Conservation (phyloP, 495 filamentous ascomycete genomes). For the Penicillium simplicissimum region DNA sequence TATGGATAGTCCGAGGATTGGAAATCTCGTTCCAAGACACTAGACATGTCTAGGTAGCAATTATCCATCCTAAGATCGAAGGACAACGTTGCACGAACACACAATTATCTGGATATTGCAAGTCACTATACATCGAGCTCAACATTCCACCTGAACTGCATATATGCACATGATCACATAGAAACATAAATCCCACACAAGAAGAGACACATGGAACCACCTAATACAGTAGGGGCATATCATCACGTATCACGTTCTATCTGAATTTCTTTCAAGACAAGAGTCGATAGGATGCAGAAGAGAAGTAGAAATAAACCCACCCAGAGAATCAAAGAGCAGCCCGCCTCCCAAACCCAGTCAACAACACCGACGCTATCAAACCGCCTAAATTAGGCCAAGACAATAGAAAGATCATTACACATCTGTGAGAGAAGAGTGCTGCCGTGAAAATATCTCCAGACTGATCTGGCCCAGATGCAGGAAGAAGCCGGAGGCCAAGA, state of each 20-base stretch:
- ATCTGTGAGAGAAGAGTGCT: not conserved
- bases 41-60: too few relatives aligned
- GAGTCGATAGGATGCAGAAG: not conserved
- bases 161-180: not conserved
- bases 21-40: not conserved
- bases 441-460: not conserved
- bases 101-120: not conserved
- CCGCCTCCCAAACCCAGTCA: not conserved
- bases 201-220: too few relatives aligned
- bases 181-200: not conserved
- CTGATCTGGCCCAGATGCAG: not conserved
- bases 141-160: not conserved
- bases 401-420: not conserved
- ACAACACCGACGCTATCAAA: conserved; percentile 4
- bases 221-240: not conserved
- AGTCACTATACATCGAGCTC: not conserved
- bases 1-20: too few relatives aligned
- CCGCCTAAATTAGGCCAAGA: not conserved
- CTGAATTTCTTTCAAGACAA: not conserved
- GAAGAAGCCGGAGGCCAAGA: not conserved
- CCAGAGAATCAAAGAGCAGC: not conserved
- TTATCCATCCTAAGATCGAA: too few relatives aligned
- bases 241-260: conserved; percentile 2
- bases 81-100: not conserved
- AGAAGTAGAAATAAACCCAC: not conserved